phyloP scores from a whole-genome alignment of 805 yeast species.

The Yarrowia deformans region DNA sequence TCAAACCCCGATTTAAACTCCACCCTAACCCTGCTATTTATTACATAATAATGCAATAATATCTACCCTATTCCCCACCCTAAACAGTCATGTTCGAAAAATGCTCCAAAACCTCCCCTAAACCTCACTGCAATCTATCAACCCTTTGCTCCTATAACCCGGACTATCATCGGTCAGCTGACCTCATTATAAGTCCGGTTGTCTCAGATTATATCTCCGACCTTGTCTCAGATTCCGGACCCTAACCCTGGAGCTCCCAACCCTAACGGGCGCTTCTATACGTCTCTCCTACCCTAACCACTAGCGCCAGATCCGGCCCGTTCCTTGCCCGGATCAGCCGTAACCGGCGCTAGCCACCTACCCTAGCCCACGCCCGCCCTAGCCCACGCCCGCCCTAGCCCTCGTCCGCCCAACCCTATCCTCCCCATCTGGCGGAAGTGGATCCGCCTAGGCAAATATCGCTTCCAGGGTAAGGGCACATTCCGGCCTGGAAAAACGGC shows the following conservation, averaged over 20 bases:
- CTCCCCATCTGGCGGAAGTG: background rate
- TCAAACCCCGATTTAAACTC: no score
- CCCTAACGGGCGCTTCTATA: no score
- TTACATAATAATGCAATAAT: no score
- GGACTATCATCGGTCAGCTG: background rate
- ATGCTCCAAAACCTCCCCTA: background rate
- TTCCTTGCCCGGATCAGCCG: slow-evolving; percentile 14
- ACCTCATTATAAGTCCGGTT: slow-evolving; percentile 2
- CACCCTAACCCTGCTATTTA: no score
- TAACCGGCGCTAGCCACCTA: background rate
- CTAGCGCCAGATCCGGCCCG: slow-evolving; percentile 9
- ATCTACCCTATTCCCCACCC: no score
- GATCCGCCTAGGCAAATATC: background rate
- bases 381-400: background rate
- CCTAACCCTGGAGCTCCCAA: no score
- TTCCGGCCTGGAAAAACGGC: no score
- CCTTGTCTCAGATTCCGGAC: background rate
- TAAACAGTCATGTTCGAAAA: no score
- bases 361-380: background rate
- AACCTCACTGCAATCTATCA: background rate
- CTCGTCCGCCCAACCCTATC: slow-evolving; percentile 22
- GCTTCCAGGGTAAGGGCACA: no score
- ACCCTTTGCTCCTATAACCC: slow-evolving; percentile 2
- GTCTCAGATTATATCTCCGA: slow-evolving; percentile 28
- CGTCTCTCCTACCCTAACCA: background rate